Percentiles rank a stretch among this genome's conserved stretches.
phyloP scores from a whole-genome alignment of 192 early-diverging fungal genomes.

The Phycomyces blakesleeanus region DNA sequence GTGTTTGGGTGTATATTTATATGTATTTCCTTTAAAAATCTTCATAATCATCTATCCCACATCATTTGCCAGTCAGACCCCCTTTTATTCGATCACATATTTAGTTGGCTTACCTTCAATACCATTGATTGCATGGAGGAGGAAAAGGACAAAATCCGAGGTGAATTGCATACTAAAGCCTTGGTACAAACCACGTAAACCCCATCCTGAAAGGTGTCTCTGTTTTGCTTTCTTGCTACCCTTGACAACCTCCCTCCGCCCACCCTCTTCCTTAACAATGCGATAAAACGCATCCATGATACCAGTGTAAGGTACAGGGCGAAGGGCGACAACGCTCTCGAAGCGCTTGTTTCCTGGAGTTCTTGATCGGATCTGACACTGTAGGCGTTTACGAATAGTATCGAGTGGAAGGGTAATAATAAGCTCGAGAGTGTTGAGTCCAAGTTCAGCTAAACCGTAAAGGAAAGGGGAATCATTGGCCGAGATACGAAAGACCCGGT shows the following conservation, averaged over 20 bases:
- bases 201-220: slow-evolving; percentile 40
- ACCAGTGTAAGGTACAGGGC: slow-evolving; percentile 70
- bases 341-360: slow-evolving; percentile 50
- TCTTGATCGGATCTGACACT: slow-evolving; percentile 70
- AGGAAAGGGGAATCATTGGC: slow-evolving; percentile 59
- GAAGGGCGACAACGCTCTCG: slow-evolving; percentile 60
- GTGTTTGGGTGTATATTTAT: background rate
- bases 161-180: slow-evolving; percentile 66
- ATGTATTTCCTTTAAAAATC: background rate
- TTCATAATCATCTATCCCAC: background rate
- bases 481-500: slow-evolving; percentile 57
- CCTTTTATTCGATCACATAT: background rate
- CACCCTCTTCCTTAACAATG: slow-evolving; percentile 75
- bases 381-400: slow-evolving; percentile 78
- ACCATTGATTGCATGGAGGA: slow-evolving; percentile 52
- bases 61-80: background rate
- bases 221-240: slow-evolving; percentile 1
- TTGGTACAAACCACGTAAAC: slow-evolving; percentile 65
- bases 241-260: slow-evolving; percentile 29
- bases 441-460: slow-evolving; percentile 58
- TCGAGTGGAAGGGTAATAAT: slow-evolving; percentile 82
- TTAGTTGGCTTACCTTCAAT: slow-evolving; percentile 41
- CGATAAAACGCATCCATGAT: slow-evolving; percentile 63
- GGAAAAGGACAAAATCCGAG: slow-evolving; percentile 55
- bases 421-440: slow-evolving; percentile 67